Base-by-base conservation (phyloP, 768 basidiomycete genomes). In the Tricholoma flavovirens region DNA sequence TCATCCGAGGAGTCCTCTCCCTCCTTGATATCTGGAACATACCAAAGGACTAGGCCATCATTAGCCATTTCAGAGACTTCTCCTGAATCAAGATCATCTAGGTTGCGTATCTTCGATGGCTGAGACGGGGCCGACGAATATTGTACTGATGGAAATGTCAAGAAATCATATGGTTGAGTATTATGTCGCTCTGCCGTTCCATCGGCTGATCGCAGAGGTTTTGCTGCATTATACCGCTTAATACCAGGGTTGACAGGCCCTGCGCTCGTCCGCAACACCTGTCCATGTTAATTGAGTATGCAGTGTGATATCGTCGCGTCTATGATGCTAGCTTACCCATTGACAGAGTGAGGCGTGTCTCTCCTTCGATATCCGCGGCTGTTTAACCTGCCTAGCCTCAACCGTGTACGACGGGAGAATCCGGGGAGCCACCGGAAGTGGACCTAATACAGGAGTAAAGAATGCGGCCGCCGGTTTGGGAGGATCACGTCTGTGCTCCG, bases 31-130 rank as follows among this genome's bases (percentile, higher is more conserved):
- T 60, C 60, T n/a, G 62, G 58, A 10, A 36, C 57, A 36, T 67
- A 70, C 78, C 79, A 83, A 10, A 87, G 67, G 21, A 77, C 74
- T 56, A 87, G 59, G 8, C 83, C 84, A 5, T 73, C 66, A 45
- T 72, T 69, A 24, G 77, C 70, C 65, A 79, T 67, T 51, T 73
- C 65, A 40, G 84, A 81, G 26, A 83, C 71, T 55, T 73, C 64
- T 1, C 55, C 69, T 29, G 83, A 82, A 56, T 76, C 67, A 11
- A 87, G 69, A 64, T 82, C 75, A 21, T 73, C 74, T 56, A 81
- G 62, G 33, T 69, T 70, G 24, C 69, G 66, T 19, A 75, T 62
- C 60, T 73, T 74, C 29, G 73, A 72, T 9, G 75, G 74, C 58
- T 64, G 56, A 9, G 77, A 78, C 8, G 70, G 67, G 55, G 65